A percentile compares a stretch with the other conserved stretches of the same genome.
These are phyloP conservation scores for Saccharomycopsis fodiens DNA, from an alignment of 805 yeast genomes.

Conservation along the genomic window DNA sequence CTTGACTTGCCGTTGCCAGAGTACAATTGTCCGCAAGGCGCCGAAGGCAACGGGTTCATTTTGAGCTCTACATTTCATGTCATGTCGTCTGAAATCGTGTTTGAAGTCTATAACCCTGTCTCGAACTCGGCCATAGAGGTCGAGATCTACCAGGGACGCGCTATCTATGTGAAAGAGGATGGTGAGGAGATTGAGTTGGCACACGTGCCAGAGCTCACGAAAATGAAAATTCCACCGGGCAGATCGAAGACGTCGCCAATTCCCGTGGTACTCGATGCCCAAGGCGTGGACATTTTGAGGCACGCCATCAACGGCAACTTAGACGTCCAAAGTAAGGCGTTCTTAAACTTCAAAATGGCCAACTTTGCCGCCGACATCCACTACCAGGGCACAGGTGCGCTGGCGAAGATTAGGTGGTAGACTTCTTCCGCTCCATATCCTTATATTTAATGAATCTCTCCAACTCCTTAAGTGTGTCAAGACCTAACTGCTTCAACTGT, in stretches of 20 bases:
- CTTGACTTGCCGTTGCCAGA: conserved; percentile 28
- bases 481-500: conserved; percentile 53
- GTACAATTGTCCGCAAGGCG: conserved; percentile 17
- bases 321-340: conserved; percentile 38
- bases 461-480: conserved; percentile 59
- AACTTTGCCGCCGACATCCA: conserved; percentile 34
- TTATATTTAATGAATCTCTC: conserved; percentile 77
- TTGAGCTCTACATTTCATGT: conserved; percentile 46
- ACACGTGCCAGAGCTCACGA: conserved; percentile 26
- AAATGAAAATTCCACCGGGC: conserved; percentile 45
- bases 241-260: conserved; percentile 40
- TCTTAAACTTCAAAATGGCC: conserved; percentile 34
- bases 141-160: conserved; percentile 38
- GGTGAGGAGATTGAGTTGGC: conserved; percentile 16
- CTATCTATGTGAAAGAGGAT: conserved; percentile 31
- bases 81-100: conserved; percentile 45
- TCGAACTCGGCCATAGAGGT: conserved; percentile 37
- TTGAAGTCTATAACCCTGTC: conserved; percentile 49
- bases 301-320: conserved; percentile 46
- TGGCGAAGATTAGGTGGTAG: conserved; percentile 30
- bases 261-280: conserved; percentile 37
- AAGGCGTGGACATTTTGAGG: conserved; percentile 40
- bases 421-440: conserved; percentile 31
- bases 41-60: conserved; percentile 33
- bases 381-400: conserved; percentile 39